Base-by-base conservation (phyloP, 495 filamentous ascomycete genomes). In the Tuber aestivum region DNA sequence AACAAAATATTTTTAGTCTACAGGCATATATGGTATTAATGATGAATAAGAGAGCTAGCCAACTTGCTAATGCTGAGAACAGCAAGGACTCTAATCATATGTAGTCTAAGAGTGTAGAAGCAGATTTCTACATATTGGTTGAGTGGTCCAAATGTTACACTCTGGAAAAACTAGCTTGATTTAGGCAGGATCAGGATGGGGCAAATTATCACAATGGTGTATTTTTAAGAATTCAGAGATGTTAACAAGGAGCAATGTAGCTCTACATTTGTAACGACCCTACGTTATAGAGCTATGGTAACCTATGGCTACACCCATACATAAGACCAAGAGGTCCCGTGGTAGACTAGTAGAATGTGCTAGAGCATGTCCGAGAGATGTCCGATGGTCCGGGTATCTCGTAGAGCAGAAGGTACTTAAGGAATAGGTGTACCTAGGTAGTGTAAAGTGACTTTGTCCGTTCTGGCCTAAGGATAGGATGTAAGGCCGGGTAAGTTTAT, bases 221-320 rank as follows among this genome's bases (percentile, higher is more conserved):
- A n/a, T n/a, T n/a, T n/a, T n/a, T n/a, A 56, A 56, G 48, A 27
- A 56, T 56, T 56, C 48, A n/a, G 48, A 56, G 48, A 56, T 56
- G 48, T 12, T 56, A 27, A 23, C 9, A 9, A 27, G 48, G 23
- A 27, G 48, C n/a, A 3, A 27, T 56, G 9, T 56, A 27, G 45
- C 45, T 48, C 45, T 20, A 48, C 45, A 48, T 48, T 50, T n/a
- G n/a, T n/a, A n/a, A n/a, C n/a, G n/a, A n/a, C n/a, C n/a, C n/a
- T n/a, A n/a, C n/a, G n/a, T n/a, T n/a, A n/a, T n/a, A n/a, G n/a
- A n/a, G n/a, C n/a, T n/a, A n/a, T n/a, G n/a, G n/a, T n/a, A n/a
- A n/a, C n/a, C n/a, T n/a, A n/a, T n/a, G n/a, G n/a, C n/a, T n/a
- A n/a, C n/a, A n/a, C n/a, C n/a, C n/a, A n/a, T n/a, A n/a, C n/a